Base-by-base conservation (phyloP, 208 protist genomes). In the Lotmaria passim region DNA sequence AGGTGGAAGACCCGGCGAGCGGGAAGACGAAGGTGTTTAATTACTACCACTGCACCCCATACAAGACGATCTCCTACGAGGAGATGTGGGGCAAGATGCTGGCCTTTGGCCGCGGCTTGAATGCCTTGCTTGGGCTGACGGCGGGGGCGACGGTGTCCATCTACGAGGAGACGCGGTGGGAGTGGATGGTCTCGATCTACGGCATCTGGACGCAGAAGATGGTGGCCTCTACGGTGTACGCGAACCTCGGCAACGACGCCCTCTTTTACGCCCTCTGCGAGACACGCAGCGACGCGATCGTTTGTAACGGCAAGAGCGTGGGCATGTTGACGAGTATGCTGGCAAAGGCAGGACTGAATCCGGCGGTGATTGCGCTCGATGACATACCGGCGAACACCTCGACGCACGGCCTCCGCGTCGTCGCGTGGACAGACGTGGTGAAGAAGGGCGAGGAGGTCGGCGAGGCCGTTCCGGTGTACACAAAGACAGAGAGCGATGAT, bases 121-220 rank as follows among this genome's bases (percentile, higher is more conserved):
- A 1, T 19, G 83, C n/a, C n/a, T n/a, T 83, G 52, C 81, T 94
- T 69, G 89, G 89, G 30, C 10, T 94, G 0, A 12, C 79, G 64
- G 64, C 69, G 46, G 81, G 85, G 36, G n/a, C 73, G 39, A 58
- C 41, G 17, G 39, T 95, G 30, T 79, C 83, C 57, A 83, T 95
- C 28, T 95, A 85, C 66, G 86, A 92, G 52, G 87, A 95, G 23
- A 95, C 90, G 12, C 90, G 90, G 57, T 95, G 85, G 85, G 67
- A 95, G 78, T 95, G 90, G 90, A 66, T 91, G 39, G 82, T 41
- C 53, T 82, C 87, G 7, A 39, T 91, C 34, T 86, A 91, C 74
- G 71, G 77, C 56, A 74, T 72, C 64, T 93, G 87, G 87, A 70
- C 87, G 33, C 84, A 87, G 47, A 69, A 64, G 28, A 44, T 94